Evolutionary conservation across 768 basidiomycete species (phyloP), one percentile per base, ranked within the genome.

Genomic region (Fibroporia radiculosa): DNA sequence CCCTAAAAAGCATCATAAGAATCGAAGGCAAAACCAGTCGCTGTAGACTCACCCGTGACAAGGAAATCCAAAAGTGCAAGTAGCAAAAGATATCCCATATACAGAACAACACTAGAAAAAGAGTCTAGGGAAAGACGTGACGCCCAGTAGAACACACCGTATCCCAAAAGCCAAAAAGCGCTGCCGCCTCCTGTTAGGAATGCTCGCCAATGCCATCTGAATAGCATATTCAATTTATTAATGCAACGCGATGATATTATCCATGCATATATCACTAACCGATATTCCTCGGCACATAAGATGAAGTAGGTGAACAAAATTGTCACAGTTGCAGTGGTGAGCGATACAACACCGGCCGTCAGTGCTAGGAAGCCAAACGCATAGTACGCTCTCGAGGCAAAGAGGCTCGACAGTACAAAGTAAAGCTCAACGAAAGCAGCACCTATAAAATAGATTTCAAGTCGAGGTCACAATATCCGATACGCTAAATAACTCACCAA

Each of bases 391-490:
- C 89, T 77, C 8, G 90, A 85, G 19, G 93, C 93, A 56, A 96
- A 98, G 22, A 97, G 71, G 56, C 83, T 87, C 11, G 91, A 89
- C 47, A 97, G 71, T 34, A 95, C 80, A 59, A 93, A 96, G 64
- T 91, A 96, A 10, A 96, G 67, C 62, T 97, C 95, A 49, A 97
- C 88, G 56, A 96, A 97, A 3, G 90, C 92, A 37, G 95, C 93
- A 42, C 91, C 87, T 89, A 45, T n/a, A 42, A 36, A 29, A 13
- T 55, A 28, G 16, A 35, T 8, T 18, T 8, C 34, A 42, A 25
- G 7, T 13, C 40, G 37, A 53, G 13, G 32, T n/a, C 12, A 14
- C 18, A 40, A 22, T 24, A 37, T 24, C 36, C 3, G 26, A 16
- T 11, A 26, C 12, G 23, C 29, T 25, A 22, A n/a, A n/a, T 13